A percentile compares a stretch with the other conserved stretches of the same genome.
Conservation (phyloP, 1,284 basidiomycete genomes). For the Ceratobasidium sp. region DNA sequence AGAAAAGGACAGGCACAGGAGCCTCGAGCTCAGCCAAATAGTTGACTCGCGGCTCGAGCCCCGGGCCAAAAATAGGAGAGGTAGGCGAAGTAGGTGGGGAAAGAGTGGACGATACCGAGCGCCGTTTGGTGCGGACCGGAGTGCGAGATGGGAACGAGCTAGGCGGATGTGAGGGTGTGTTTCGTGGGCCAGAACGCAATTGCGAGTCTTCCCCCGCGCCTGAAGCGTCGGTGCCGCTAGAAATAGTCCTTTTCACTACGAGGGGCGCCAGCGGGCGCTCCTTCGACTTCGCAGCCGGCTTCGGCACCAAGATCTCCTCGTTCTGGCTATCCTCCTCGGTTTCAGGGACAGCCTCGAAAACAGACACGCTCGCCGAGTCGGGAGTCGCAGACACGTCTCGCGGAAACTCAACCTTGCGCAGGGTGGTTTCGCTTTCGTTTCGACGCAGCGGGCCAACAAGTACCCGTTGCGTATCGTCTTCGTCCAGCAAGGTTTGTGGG, state of each 20-base stretch:
- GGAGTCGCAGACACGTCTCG: constrained; percentile 9
- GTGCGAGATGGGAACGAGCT: constrained; percentile 75
- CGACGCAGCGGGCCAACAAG: constrained; percentile 15
- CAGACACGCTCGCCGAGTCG: background rate
- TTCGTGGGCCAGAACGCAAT: constrained; percentile 24
- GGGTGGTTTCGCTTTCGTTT: constrained; percentile 38
- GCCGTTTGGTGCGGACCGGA: constrained; percentile 92
- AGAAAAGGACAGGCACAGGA: constrained; percentile 83
- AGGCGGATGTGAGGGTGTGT: constrained; percentile 40
- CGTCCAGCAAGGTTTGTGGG: background rate
- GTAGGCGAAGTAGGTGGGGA: constrained; percentile 56
- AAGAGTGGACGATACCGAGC: constrained; percentile 86
- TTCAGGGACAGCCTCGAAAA: constrained; percentile 28
- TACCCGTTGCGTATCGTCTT: constrained; percentile 3
- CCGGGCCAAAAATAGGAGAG: constrained; percentile 44
- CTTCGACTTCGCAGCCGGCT: background rate
- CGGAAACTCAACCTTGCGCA: constrained; percentile 34
- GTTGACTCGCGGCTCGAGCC: constrained; percentile 55
- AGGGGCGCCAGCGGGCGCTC: background rate
- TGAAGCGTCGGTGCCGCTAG: constrained; percentile 8
- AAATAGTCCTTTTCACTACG: background rate
- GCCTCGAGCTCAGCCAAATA: constrained; percentile 78
- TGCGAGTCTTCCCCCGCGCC: constrained; percentile 25
- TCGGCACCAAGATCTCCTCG: constrained; percentile 40
- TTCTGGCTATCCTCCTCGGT: constrained; percentile 44